Conservation (phyloP, 2,329 filamentous ascomycete species). For the Talaromyces sp. region DNA sequence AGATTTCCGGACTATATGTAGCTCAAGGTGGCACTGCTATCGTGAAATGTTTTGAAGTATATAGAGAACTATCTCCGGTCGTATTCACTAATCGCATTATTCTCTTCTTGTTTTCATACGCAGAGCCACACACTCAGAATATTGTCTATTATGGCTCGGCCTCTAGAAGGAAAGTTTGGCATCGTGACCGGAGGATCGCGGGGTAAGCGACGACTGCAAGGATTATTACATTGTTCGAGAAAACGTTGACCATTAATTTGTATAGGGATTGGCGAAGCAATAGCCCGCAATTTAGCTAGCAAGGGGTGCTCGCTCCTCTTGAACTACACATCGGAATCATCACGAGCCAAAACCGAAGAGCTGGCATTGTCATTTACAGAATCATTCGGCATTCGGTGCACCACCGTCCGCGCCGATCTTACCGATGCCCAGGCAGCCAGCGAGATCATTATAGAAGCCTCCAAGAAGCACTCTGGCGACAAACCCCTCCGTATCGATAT, state of each 20-base stretch:
- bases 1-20: constrained; percentile 1
- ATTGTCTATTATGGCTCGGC: constrained; percentile 22
- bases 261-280: constrained; percentile 69
- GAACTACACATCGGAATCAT: constrained; percentile 67
- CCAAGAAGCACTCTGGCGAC: constrained; percentile 50
- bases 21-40: background rate
- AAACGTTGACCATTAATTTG: background rate
- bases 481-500: constrained; percentile 69
- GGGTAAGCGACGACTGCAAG: constrained; percentile 50
- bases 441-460: constrained; percentile 54
- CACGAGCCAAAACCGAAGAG: constrained; percentile 49
- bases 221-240: background rate
- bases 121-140: background rate
- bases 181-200: constrained; percentile 77
- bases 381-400: constrained; percentile 58
- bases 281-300: constrained; percentile 66
- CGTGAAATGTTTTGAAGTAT: background rate
- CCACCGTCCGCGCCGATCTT: constrained; percentile 69
- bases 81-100: background rate
- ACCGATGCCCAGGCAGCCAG: constrained; percentile 59
- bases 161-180: constrained; percentile 70
- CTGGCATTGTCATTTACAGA: constrained; percentile 56
- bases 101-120: background rate
- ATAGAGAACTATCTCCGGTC: background rate
- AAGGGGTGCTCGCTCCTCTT: constrained; percentile 69